These are phyloP conservation scores for Thinopyrum elongatum DNA, from an alignment of 176 grass and related monocot species.

Conservation along the genomic window DNA sequence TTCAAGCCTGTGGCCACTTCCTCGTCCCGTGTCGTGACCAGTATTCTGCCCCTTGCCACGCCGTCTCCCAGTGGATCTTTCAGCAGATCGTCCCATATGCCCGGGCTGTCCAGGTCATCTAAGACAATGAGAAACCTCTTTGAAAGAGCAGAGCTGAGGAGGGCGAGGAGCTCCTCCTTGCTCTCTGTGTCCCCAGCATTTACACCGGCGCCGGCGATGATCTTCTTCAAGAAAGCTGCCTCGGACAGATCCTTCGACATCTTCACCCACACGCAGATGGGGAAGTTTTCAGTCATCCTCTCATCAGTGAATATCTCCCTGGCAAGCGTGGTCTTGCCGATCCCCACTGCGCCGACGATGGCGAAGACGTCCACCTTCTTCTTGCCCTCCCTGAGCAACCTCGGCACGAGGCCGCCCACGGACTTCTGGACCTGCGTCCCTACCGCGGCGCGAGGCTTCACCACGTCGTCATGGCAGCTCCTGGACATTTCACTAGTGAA, in stretches of 20 bases:
- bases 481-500: not conserved
- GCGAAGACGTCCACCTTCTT: conserved; percentile 70
- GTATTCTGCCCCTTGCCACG: conserved; percentile 52
- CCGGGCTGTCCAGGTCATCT: conserved; percentile 62
- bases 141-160: conserved; percentile 46
- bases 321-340: conserved; percentile 80
- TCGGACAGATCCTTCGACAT: conserved; percentile 52
- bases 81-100: conserved; percentile 64
- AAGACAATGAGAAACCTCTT: conserved; percentile 70
- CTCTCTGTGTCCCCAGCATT: conserved; percentile 24
- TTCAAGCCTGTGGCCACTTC: conserved; percentile 50
- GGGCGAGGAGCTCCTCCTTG: conserved; percentile 50
- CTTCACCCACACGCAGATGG: conserved; percentile 58
- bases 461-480: not conserved
- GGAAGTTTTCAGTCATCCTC: conserved; percentile 55
- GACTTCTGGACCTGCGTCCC: conserved; percentile 49
- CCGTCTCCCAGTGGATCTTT: conserved; percentile 56
- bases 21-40: conserved; percentile 47
- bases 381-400: conserved; percentile 58
- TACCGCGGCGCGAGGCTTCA: conserved; percentile 27
- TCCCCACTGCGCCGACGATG: conserved; percentile 56
- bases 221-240: conserved; percentile 49
- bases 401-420: conserved; percentile 45
- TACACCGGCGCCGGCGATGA: conserved; percentile 42
- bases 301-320: conserved; percentile 57